Conservation (phyloP, 2,329 filamentous ascomycete species). For the Aspergillus sp. region DNA sequence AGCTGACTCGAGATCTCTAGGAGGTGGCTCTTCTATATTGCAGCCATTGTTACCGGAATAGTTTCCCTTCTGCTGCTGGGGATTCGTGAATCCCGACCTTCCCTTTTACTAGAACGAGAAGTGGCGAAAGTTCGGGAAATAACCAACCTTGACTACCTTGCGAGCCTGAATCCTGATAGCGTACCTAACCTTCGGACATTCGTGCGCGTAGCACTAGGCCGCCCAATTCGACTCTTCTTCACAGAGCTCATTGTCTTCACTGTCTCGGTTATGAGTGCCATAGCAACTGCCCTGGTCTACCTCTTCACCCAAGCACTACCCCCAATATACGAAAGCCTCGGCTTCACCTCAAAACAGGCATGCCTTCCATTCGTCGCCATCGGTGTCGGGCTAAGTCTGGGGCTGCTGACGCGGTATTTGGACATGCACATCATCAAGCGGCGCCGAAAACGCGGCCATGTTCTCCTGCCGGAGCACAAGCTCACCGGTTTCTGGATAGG, state of each 20-base stretch:
- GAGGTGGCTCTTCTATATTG: slow-evolving; percentile 48
- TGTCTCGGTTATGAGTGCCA: slow-evolving; percentile 44
- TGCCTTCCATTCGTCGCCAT: slow-evolving; percentile 39
- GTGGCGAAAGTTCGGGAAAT: slow-evolving; percentile 30
- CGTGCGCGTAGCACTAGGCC: slow-evolving; percentile 38
- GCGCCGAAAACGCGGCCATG: slow-evolving; percentile 19
- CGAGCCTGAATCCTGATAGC: slow-evolving; percentile 41
- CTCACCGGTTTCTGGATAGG: slow-evolving; percentile 49
- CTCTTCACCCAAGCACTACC: slow-evolving; percentile 48
- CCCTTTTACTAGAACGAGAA: slow-evolving; percentile 39
- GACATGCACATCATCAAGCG: slow-evolving; percentile 37
- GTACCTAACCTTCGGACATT: slow-evolving; percentile 40
- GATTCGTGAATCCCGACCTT: slow-evolving; percentile 48
- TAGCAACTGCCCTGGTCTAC: slow-evolving; percentile 50
- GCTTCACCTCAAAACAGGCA: slow-evolving; percentile 31
- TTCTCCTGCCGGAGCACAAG: slow-evolving; percentile 47
- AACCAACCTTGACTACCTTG: slow-evolving; percentile 26
- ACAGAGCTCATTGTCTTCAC: slow-evolving; percentile 50
- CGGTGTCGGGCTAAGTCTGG: slow-evolving; percentile 38
- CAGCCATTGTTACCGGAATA: slow-evolving; percentile 39
- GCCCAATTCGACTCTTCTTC: slow-evolving; percentile 45
- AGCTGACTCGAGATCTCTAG: slow-evolving; percentile 22
- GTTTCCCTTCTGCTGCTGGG: slow-evolving; percentile 36
- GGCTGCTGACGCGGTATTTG: slow-evolving; percentile 42
- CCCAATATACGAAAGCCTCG: slow-evolving; percentile 38